Percentiles rank a stretch among this genome's conserved stretches.
These are phyloP conservation scores for Lagenaria siceraria DNA, from an alignment of 306 rosid species.

Conservation along the genomic window DNA sequence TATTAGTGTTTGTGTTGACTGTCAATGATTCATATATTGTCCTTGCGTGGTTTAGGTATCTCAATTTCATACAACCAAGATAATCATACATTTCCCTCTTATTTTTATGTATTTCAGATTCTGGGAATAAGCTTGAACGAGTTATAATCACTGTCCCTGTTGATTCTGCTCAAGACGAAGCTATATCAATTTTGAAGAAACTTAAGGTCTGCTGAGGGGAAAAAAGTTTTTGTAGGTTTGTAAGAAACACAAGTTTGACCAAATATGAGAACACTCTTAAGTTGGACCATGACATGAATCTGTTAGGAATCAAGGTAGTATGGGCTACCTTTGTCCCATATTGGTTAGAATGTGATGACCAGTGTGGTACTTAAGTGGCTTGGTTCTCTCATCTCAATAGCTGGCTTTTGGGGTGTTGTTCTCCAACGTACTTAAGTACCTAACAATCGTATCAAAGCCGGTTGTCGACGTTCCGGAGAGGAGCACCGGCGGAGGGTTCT, in stretches of 20 bases:
- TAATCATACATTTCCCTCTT: neutral
- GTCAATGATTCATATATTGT: neutral
- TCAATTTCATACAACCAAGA: neutral
- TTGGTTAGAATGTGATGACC: too few relatives aligned
- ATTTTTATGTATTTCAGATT: constrained; percentile 17
- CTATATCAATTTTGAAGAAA: constrained; percentile 50
- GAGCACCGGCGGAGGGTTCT: too few relatives aligned
- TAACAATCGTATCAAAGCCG: too few relatives aligned
- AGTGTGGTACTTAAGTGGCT: too few relatives aligned
- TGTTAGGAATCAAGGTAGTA: too few relatives aligned
- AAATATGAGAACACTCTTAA: neutral
- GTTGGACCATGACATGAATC: neutral
- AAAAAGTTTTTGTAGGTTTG: neutral
- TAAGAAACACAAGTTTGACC: neutral
- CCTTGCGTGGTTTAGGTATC: neutral
- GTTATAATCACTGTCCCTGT: constrained; percentile 42
- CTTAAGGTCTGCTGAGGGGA: constrained; percentile 50
- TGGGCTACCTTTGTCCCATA: too few relatives aligned
- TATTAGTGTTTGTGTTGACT: neutral
- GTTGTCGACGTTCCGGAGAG: too few relatives aligned
- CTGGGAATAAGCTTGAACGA: constrained; percentile 35
- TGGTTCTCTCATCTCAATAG: too few relatives aligned
- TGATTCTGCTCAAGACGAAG: constrained; percentile 79
- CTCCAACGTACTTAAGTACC: too few relatives aligned
- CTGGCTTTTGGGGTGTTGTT: too few relatives aligned